A percentile compares a stretch with the other conserved stretches of the same genome.
phyloP scores from a whole-genome alignment of 768 basidiomycete species.

The Psilocybe tampanensis region DNA sequence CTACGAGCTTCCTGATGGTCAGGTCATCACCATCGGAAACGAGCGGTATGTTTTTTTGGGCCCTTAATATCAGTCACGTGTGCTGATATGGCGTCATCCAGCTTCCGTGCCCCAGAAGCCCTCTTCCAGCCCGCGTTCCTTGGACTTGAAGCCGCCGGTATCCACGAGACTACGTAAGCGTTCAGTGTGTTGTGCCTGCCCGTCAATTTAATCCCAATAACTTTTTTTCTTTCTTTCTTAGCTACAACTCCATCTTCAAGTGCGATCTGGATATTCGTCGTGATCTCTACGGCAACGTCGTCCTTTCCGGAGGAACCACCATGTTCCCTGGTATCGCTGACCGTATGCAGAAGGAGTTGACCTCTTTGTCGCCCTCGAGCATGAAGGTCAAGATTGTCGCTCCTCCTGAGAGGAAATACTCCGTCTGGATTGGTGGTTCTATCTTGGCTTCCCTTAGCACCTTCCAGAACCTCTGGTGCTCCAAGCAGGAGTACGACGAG shows the following conservation, averaged over 20 bases:
- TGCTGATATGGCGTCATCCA: slow-evolving; percentile 52
- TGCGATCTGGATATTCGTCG: slow-evolving; percentile 88
- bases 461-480: slow-evolving; percentile 97
- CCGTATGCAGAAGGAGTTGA: slow-evolving; percentile 95
- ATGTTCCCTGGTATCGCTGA: slow-evolving; percentile 98
- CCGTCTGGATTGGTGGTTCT: slow-evolving; percentile 92
- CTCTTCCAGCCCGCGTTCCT: slow-evolving; percentile 93
- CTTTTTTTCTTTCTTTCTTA: slow-evolving; percentile 34
- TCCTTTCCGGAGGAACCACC: slow-evolving; percentile 88
- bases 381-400: slow-evolving; percentile 97
- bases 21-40: slow-evolving; percentile 94
- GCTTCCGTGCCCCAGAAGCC: slow-evolving; percentile 92
- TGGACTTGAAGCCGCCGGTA: slow-evolving; percentile 88
- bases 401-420: slow-evolving; percentile 93
- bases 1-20: slow-evolving; percentile 91
- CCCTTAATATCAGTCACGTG: slow-evolving; percentile 33
- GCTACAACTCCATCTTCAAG: slow-evolving; percentile 82
- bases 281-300: slow-evolving; percentile 80
- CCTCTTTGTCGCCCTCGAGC: slow-evolving; percentile 79
- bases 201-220: slow-evolving; percentile 7
- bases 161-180: slow-evolving; percentile 83
- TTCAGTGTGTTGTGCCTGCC: too few relatives aligned
- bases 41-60: slow-evolving; percentile 66
- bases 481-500: slow-evolving; percentile 93
- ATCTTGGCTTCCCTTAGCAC: slow-evolving; percentile 89